A percentile compares a stretch with the other conserved stretches of the same genome.
Conservation (phyloP, 768 basidiomycete species). For the Leccinum rimulosum region DNA sequence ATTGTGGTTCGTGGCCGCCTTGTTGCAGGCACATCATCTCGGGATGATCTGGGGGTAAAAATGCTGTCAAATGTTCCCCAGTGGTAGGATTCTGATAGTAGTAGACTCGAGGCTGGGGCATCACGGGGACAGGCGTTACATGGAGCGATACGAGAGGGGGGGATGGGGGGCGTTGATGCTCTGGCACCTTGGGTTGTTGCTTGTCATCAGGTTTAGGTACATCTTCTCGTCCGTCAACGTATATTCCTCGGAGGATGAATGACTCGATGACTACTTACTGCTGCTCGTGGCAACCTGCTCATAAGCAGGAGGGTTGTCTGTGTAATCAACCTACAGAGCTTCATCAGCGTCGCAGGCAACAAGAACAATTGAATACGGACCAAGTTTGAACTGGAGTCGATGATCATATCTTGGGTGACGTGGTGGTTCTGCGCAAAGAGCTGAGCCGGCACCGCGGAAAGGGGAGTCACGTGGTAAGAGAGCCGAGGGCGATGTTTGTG, state of each 20-base stretch:
- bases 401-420: conserved; percentile 19
- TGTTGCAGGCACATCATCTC: conserved; percentile 84
- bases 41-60: conserved; percentile 74
- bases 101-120: conserved; percentile 52
- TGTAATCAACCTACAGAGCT: conserved; percentile 14
- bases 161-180: conserved; percentile 6
- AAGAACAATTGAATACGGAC: conserved; percentile 7
- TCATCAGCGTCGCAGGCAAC: background rate
- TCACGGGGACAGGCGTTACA: conserved; percentile 32
- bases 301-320: conserved; percentile 50
- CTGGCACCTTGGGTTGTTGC: conserved; percentile 8
- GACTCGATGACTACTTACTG: conserved; percentile 23
- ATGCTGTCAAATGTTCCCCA: conserved; percentile 54
- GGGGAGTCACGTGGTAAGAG: conserved; percentile 20
- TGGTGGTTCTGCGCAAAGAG: background rate
- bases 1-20: conserved; percentile 62
- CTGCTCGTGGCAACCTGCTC: conserved; percentile 34
- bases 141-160: conserved; percentile 22
- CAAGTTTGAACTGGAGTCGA: conserved; percentile 27
- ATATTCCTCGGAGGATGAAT: background rate
- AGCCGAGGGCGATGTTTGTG: conserved; percentile 8
- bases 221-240: conserved; percentile 9
- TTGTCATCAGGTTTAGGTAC: conserved; percentile 10
- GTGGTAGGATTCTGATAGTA: conserved; percentile 67
- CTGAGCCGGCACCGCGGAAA: conserved; percentile 12